Conservation (phyloP, 768 basidiomycete species). For the Glaciozyma martinii region DNA sequence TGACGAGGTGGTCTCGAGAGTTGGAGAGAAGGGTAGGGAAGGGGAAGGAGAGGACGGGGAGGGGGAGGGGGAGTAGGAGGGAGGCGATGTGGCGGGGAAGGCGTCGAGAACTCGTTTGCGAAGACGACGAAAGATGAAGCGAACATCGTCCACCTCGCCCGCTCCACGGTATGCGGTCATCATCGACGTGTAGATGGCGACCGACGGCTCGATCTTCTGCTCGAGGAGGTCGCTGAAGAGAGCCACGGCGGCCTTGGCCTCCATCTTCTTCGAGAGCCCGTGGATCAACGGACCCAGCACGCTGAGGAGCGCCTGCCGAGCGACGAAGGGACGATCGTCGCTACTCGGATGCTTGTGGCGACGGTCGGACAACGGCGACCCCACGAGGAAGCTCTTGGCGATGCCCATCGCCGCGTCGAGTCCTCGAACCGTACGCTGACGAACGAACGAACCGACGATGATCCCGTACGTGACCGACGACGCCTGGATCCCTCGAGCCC, state of each 20-base stretch:
- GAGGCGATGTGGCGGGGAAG: background rate
- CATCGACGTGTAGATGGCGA: constrained; percentile 56
- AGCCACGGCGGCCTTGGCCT: constrained; percentile 46
- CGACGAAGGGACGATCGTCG: background rate
- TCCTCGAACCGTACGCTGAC: background rate
- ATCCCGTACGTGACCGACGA: constrained; percentile 58
- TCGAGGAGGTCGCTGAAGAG: constrained; percentile 49
- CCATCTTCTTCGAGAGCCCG: background rate
- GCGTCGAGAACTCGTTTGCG: constrained; percentile 50
- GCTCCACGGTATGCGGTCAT: constrained; percentile 63
- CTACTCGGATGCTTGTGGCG: background rate
- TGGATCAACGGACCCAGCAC: constrained; percentile 16
- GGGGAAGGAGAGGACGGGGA: constrained; percentile 38
- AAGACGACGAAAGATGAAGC: constrained; percentile 59
- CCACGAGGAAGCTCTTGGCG: background rate
- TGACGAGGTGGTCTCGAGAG: background rate
- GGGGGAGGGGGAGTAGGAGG: constrained; percentile 30
- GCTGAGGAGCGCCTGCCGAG: constrained; percentile 5
- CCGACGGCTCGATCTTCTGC: constrained; percentile 41
- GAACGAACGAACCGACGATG: constrained; percentile 49
- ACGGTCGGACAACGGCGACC: background rate
- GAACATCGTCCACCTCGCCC: constrained; percentile 44
- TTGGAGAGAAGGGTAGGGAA: background rate
- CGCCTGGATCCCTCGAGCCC: constrained; percentile 54
- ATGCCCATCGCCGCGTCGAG: background rate